Conservation (phyloP, 1,139 yeast species). For the Candida sanyaensis region DNA sequence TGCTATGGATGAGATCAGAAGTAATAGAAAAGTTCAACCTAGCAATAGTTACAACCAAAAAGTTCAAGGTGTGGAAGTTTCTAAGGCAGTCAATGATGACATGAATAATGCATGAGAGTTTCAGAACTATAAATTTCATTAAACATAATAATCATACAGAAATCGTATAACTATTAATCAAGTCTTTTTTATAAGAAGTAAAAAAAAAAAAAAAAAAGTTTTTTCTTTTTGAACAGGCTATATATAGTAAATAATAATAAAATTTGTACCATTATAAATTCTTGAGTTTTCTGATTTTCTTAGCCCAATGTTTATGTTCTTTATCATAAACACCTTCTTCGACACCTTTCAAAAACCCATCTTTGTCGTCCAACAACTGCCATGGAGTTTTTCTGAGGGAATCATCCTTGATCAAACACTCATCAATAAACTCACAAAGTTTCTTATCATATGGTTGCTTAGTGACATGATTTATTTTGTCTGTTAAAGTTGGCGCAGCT, state of each 20-base stretch:
- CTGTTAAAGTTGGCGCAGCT: slow-evolving; percentile 70
- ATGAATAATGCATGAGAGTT: slow-evolving; percentile 9
- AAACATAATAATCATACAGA: too few relatives aligned
- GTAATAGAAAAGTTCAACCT: slow-evolving; percentile 82
- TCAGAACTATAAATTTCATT: too few relatives aligned
- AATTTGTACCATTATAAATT: background rate
- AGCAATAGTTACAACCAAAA: slow-evolving; percentile 72
- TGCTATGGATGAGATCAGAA: slow-evolving; percentile 89
- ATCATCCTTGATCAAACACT: slow-evolving; percentile 69
- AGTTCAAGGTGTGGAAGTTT: slow-evolving; percentile 34
- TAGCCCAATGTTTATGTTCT: slow-evolving; percentile 54
- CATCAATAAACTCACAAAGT: slow-evolving; percentile 64
- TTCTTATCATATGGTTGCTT: slow-evolving; percentile 32
- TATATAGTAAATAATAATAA: background rate
- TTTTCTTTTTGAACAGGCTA: background rate
- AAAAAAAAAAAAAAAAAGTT: background rate
- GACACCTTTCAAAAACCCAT: slow-evolving; percentile 48
- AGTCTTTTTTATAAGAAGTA: background rate
- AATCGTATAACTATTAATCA: too few relatives aligned
- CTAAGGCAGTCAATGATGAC: slow-evolving; percentile 27
- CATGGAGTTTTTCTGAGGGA: slow-evolving; percentile 62
- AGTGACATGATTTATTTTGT: slow-evolving; percentile 28
- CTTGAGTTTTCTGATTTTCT: slow-evolving; percentile 31
- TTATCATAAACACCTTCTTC: slow-evolving; percentile 43
- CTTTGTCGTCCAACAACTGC: slow-evolving; percentile 46